Base-by-base conservation (phyloP, 805 yeast species). In the Zygosaccharomyces bailii region DNA sequence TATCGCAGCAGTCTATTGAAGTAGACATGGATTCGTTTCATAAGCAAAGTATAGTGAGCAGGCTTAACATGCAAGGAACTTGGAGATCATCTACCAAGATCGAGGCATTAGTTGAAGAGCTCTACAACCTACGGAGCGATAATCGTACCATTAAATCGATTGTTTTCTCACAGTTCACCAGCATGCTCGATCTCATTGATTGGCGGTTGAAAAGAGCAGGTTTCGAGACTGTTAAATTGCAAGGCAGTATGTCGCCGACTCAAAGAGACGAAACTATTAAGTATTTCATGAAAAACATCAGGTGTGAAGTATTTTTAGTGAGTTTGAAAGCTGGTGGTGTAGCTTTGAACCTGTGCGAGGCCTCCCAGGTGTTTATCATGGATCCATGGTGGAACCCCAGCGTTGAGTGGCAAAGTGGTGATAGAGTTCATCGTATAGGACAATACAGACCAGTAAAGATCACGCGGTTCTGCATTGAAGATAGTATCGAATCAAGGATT, bases 371-470 rank as follows among this genome's bases (percentile, higher is more conserved):
- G 37, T 93, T 93, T 55, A 74, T 93, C 35, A 73, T 93, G 72
- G 99, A 93, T 58, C 98, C 98, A 27, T 93, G 99, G 99, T 93
- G 99, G 98, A 95, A 93, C 62, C 98, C 98, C 1, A 85, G 95
- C 54, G 93, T 91, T 5, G 99, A 93, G 64, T 93, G 97, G 89
- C 99, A 93, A 65, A 84, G 95, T 40, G 96, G 96, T 66, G 99
- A 93, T 66, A 80, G 99, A 69, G 97, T 93, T 17, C 98, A 93
- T 67, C 80, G 99, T 68, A 93, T 93, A 51, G 97, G 98, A 4
- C 99, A 93, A 64, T 86, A 78, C 56, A 70, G 99, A 53, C 99
- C 99, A 0, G 96, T 93, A 7, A 78, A 87, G 50, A 88, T 93
- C 53, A 89, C 96, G 6, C 76, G 97, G 37, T 80, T 93, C 59